Base-by-base conservation (phyloP, 1,139 yeast genomes). In the Candida dubliniensis region DNA sequence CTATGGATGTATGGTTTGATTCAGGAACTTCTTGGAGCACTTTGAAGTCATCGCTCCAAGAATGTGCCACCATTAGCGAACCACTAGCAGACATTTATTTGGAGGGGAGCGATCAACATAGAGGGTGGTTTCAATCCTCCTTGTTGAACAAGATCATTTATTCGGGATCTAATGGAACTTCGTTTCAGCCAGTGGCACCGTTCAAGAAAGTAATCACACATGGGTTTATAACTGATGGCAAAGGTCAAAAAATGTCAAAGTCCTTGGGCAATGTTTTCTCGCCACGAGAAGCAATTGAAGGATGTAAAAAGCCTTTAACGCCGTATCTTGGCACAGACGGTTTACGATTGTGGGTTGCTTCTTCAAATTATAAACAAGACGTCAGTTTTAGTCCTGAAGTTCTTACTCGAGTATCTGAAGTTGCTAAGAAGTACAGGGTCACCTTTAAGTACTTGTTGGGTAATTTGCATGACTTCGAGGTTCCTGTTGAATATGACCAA, bases 1-100 rank as follows among this genome's bases (percentile, higher is more conserved):
- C 99, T 0, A 87, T 93, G 91, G 99, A 93, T 64, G 99, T 93
- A 8, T 93, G 99, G 99, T 91, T 93, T 68, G 99, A 93, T 61
- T 87, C 96, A 34, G 99, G 99, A 0, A 82, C 96, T 1, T 84
- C 95, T 31, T 93, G 99, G 99, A 79, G 84, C 6, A 79, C 81
- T 36, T 69, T 89, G 29, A 70, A 66, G 31, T 32, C 45, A 3
- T 13, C 24, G 1, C 30, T 50, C n/a, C 32, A 40, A 10, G 46
- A 45, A 13, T 47, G 51, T 33, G 60, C 70, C 23, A 71, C 72
- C 50, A 57, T 75, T 41, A 50, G 53, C 9, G 37, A 35, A 32
- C 69, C 74, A 11, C 61, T 84, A 7, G 87, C 96, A 0, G 95
- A 91, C 60, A 76, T 88, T 12, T 91, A 89, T 59, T 65, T 91